phyloP scores from a whole-genome alignment of 495 filamentous ascomycete species.

The Astrothelium macrocarpum region DNA sequence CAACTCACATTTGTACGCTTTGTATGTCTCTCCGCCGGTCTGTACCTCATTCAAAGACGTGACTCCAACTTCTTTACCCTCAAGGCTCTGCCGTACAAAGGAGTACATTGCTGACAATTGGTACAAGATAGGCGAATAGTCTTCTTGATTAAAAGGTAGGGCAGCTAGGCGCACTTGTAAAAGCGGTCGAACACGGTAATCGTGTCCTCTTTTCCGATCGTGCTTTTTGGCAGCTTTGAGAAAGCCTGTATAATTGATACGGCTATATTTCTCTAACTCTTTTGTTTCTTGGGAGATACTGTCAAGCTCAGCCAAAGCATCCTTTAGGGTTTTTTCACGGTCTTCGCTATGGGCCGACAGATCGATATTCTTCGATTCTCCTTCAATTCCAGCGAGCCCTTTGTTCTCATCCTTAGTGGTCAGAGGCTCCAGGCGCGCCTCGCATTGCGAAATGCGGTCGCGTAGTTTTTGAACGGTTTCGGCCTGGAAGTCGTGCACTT shows the following conservation, averaged over 20 bases:
- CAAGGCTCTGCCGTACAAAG: slow-evolving; percentile 74
- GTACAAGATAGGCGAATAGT: slow-evolving; percentile 82
- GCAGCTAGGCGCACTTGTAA: slow-evolving; percentile 79
- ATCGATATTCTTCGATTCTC: slow-evolving; percentile 25
- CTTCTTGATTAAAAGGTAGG: slow-evolving; percentile 89
- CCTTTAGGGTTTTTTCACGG: slow-evolving; percentile 46
- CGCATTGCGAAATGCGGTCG: slow-evolving; percentile 51
- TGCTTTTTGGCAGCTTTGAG: slow-evolving; percentile 98
- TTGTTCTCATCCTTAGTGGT: slow-evolving; percentile 40
- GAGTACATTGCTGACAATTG: slow-evolving; percentile 91
- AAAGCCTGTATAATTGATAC: slow-evolving; percentile 94
- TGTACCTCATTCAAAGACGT: slow-evolving; percentile 28
- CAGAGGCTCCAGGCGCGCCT: slow-evolving; percentile 47
- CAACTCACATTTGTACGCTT: slow-evolving; percentile 72
- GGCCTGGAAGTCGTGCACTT: slow-evolving; percentile 82
- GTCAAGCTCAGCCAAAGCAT: slow-evolving; percentile 72
- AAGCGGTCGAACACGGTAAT: slow-evolving; percentile 80
- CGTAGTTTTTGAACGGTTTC: slow-evolving; percentile 62
- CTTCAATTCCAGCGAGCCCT: slow-evolving; percentile 45
- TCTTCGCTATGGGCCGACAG: slow-evolving; percentile 26
- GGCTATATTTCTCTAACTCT: slow-evolving; percentile 88
- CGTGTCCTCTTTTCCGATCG: slow-evolving; percentile 70
- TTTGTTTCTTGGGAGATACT: slow-evolving; percentile 79
- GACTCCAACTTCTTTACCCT: slow-evolving; percentile 37
- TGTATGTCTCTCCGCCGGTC: slow-evolving; percentile 57